These are phyloP conservation scores for Eucalyptus grandis DNA, from an alignment of 345 rosid genomes.

Conservation along the genomic window DNA sequence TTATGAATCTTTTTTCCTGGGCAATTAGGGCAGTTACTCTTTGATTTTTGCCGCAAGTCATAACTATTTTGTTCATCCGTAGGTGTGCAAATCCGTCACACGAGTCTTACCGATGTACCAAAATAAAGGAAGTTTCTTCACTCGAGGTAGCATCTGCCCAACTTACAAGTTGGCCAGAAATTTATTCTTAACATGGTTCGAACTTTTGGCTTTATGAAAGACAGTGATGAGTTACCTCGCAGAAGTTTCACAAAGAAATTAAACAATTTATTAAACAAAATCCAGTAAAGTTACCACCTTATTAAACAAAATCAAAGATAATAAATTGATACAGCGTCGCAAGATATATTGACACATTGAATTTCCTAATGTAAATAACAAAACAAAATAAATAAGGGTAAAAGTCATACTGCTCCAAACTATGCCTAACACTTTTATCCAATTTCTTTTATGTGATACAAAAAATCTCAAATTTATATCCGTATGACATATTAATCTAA, in stretches of 20 bases:
- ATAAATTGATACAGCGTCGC: neutral
- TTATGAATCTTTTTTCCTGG: neutral
- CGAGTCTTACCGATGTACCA: accelerated
- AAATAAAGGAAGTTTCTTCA: neutral
- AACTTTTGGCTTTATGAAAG: neutral
- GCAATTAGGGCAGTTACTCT: neutral
- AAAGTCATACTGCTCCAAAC: neutral
- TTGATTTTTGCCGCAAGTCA: neutral
- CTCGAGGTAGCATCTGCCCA: too few relatives aligned
- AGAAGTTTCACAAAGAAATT: neutral
- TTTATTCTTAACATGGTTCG: neutral
- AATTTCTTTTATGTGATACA: accelerated
- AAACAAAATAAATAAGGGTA: too few relatives aligned
- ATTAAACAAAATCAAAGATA: neutral
- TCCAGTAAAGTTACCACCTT: neutral
- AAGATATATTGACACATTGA: neutral
- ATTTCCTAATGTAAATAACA: neutral
- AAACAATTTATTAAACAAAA: neutral
- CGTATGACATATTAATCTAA: neutral
- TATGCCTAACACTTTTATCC: neutral
- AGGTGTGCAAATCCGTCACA: too few relatives aligned
- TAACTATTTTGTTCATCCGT: neutral
- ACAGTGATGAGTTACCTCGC: too few relatives aligned
- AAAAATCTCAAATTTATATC: neutral
- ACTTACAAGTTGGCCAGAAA: neutral